These are phyloP conservation scores for Sporothrix sp. DNA, from an alignment of 2,329 filamentous ascomycete species.

Conservation along the genomic window DNA sequence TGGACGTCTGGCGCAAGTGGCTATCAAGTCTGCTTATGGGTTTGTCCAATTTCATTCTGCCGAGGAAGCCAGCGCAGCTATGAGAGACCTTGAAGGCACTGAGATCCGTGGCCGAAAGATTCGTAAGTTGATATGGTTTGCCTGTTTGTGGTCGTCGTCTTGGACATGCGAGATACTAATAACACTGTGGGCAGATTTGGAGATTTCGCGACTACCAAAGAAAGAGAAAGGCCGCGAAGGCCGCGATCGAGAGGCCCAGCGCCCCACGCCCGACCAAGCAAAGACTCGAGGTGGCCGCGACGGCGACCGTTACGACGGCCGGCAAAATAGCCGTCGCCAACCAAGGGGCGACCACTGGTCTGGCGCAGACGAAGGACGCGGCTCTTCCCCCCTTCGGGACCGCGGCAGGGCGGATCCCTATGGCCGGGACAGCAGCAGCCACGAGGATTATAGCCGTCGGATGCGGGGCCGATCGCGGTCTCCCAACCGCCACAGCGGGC, in stretches of 20 bases:
- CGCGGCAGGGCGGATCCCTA: conserved; percentile 55
- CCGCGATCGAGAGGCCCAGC: conserved; percentile 24
- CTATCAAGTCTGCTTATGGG: conserved; percentile 91
- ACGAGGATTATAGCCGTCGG: conserved; percentile 29
- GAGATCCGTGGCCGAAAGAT: conserved; percentile 85
- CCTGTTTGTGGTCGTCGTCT: too few species aligned
- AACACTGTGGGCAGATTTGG: conserved; percentile 53
- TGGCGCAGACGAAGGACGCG: conserved; percentile 45
- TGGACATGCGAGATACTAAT: too few species aligned
- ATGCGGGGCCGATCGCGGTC: conserved; percentile 60
- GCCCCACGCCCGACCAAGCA: not conserved
- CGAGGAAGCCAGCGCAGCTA: conserved; percentile 62
- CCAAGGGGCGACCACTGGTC: conserved; percentile 58
- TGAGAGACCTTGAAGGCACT: conserved; percentile 68
- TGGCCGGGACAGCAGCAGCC: conserved; percentile 30
- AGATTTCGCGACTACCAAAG: conserved; percentile 81
- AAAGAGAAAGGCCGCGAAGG: conserved; percentile 39
- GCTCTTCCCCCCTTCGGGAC: conserved; percentile 45
- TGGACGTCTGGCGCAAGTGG: conserved; percentile 85
- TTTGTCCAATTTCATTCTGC: conserved; percentile 88
- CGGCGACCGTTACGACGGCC: conserved; percentile 38
- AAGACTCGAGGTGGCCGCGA: not conserved
- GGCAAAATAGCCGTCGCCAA: conserved; percentile 38
- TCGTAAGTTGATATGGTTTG: conserved; percentile 70
- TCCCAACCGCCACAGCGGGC: conserved; percentile 38